Conservation (phyloP, 495 filamentous ascomycete genomes). For the Aspergillus ostianus region DNA sequence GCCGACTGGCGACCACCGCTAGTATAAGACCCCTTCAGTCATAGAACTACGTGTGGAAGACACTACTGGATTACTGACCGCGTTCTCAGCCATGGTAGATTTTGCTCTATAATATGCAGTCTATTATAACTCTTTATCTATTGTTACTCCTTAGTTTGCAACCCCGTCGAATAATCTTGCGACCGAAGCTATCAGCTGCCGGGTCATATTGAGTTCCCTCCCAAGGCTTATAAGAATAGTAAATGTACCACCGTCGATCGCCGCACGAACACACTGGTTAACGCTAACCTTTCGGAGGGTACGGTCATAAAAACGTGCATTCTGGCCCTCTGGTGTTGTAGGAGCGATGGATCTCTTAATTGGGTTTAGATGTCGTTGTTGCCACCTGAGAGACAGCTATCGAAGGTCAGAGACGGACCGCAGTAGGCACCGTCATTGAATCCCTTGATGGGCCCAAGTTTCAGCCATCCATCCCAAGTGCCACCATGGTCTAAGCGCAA, state of each 20-base stretch:
- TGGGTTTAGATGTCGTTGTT: conserved; percentile 3
- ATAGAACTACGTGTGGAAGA: not conserved
- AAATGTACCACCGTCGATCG: too few relatives aligned
- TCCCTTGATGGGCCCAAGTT: not conserved
- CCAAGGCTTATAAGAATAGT: too few relatives aligned
- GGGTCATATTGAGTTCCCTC: too few relatives aligned
- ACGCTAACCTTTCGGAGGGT: too few relatives aligned
- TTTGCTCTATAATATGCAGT: not conserved
- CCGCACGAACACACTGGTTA: too few relatives aligned
- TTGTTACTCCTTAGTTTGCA: too few relatives aligned
- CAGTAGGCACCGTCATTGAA: conserved; percentile 4
- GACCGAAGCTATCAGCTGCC: too few relatives aligned
- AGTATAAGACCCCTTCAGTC: not conserved
- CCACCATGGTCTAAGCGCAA: not conserved
- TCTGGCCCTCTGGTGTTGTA: too few relatives aligned
- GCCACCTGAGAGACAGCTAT: conserved; percentile 6
- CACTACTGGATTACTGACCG: not conserved
- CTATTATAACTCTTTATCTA: not conserved
- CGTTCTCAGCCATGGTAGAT: not conserved
- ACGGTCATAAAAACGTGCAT: too few relatives aligned
- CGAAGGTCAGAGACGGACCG: not conserved
- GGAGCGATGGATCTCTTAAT: too few relatives aligned
- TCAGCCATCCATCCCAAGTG: conserved; percentile 4
- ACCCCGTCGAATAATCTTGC: too few relatives aligned
- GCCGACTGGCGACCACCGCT: too few relatives aligned